Base-by-base conservation (phyloP, 805 yeast genomes). In the Saccharomycopsis sp. region DNA sequence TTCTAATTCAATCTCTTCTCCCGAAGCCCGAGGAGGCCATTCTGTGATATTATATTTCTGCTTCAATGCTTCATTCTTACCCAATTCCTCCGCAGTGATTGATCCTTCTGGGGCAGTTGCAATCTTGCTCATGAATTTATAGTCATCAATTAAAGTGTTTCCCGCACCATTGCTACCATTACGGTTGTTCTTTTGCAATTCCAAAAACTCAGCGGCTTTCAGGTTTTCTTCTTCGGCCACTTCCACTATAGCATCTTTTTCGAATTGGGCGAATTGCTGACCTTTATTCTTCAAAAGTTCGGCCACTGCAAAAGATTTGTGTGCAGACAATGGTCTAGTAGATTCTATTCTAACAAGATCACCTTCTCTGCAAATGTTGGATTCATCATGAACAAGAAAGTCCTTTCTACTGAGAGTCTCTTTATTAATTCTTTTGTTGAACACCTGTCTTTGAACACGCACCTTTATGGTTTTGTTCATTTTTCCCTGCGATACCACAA, bases 391-490 rank as follows among this genome's bases (percentile, higher is more conserved):
- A 17, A 91, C 97, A 60, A 93, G 74, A 71, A 82, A 91, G 68
- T 89, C 96, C 67, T 87, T 88, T 75, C 91, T 82, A 67, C 81
- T 84, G 67, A 87, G 75, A 64, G 89, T 78, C 64, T 89, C 89
- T 73, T 87, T 88, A 70, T 87, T 87, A 63, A 89, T 80, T 61
- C 78, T 74, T 59, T 80, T 80, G 72, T 90, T 87, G 76, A 85
- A 89, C 50, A 82, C 81, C 67, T 84, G 85, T 52, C 84, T 84
- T 69, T 87, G 86, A 35, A 93, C 92, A 61, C 97, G 82, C 61
- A 93, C 97, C 75, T 91, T 92, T 63, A 93, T 91, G 59, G 98
- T 93, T 76, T 93, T 94, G 73, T 81, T 80, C 97, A 92, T 94
- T 72, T 90, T 90, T 50, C 98, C 98, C 69, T 92, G 97, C 55